phyloP scores from a whole-genome alignment of 352 stramenopile species.

The Pythium phragmiticola region DNA sequence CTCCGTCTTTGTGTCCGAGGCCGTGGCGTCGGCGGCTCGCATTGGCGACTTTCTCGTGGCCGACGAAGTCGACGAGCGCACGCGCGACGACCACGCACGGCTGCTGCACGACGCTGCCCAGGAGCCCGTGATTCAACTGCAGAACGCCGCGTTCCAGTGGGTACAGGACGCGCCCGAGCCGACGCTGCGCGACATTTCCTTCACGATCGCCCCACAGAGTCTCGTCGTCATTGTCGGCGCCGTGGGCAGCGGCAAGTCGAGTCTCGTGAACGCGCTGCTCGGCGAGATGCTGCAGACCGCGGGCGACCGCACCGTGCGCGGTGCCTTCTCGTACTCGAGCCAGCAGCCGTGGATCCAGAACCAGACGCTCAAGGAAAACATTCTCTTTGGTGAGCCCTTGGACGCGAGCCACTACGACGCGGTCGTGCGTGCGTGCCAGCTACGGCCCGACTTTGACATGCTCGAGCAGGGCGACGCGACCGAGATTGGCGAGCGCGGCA shows the following conservation, averaged over 20 bases:
- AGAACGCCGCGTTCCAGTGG: slow-evolving; percentile 38
- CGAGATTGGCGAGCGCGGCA: slow-evolving; percentile 69
- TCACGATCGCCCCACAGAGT: slow-evolving; percentile 26
- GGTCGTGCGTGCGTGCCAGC: slow-evolving; percentile 38
- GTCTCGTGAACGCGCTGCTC: slow-evolving; percentile 47
- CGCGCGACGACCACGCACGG: not conserved
- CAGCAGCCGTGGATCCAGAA: slow-evolving; percentile 94
- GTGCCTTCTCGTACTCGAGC: slow-evolving; percentile 69
- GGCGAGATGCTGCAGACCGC: slow-evolving; percentile 41
- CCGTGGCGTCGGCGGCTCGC: slow-evolving; percentile 38
- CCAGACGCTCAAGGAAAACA: slow-evolving; percentile 88
- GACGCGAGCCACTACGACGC: slow-evolving; percentile 34
- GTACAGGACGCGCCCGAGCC: slow-evolving; percentile 19
- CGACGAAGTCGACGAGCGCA: slow-evolving; percentile 34
- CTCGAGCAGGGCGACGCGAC: slow-evolving; percentile 61
- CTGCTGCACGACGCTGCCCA: not conserved
- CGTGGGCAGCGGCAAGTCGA: slow-evolving; percentile 57
- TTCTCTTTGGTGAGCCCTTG: slow-evolving; percentile 69
- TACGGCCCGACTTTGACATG: slow-evolving; percentile 39
- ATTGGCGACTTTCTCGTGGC: slow-evolving; percentile 43
- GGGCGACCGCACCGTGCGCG: slow-evolving; percentile 29
- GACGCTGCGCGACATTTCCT: slow-evolving; percentile 24
- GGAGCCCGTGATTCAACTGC: slow-evolving; percentile 18
- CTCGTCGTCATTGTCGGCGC: slow-evolving; percentile 57
- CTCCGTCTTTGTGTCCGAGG: slow-evolving; percentile 47